Evolutionary conservation across 805 yeast species (phyloP).

Genomic region (Candida silvicultrix): DNA sequence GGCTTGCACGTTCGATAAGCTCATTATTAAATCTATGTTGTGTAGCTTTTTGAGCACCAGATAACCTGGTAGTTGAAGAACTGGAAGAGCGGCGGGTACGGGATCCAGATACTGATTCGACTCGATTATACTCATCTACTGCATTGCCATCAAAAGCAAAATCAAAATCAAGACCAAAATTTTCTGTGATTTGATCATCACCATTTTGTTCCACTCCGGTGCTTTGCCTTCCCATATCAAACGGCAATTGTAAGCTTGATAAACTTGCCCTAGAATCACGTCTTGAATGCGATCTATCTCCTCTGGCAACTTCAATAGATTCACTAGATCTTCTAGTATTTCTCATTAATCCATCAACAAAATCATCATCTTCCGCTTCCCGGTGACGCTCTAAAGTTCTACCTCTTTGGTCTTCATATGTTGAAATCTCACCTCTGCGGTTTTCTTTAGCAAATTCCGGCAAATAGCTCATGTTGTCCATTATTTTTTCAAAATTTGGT

Average conservation of each 20-base stretch:
- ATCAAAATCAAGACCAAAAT: conserved; percentile 5
- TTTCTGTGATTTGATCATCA: background rate
- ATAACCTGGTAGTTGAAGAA: background rate
- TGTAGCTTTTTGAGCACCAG: background rate
- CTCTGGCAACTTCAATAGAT: conserved; percentile 16
- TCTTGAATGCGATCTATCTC: conserved; percentile 18
- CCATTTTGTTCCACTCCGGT: background rate
- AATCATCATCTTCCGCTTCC: conserved; percentile 11
- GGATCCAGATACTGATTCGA: background rate
- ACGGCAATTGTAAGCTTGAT: conserved; percentile 12
- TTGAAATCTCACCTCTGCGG: background rate
- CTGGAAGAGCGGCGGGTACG: too few species aligned
- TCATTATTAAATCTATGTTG: conserved; percentile 3
- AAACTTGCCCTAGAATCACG: conserved; percentile 17
- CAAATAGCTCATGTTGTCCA: background rate
- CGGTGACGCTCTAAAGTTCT: conserved; percentile 3
- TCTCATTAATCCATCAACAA: conserved; percentile 19
- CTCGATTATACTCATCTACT: background rate
- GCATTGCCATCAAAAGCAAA: conserved; percentile 9
- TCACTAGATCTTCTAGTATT: conserved; percentile 17
- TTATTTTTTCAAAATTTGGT: background rate
- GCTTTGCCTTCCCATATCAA: conserved; percentile 1
- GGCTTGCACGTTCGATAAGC: background rate
- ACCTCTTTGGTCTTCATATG: conserved; percentile 4
- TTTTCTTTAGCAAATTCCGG: background rate